Evolutionary conservation across 164 flowering plant species (phyloP), one percentile per base, ranked within the genome.

Genomic region (Cinnamomum chago): DNA sequence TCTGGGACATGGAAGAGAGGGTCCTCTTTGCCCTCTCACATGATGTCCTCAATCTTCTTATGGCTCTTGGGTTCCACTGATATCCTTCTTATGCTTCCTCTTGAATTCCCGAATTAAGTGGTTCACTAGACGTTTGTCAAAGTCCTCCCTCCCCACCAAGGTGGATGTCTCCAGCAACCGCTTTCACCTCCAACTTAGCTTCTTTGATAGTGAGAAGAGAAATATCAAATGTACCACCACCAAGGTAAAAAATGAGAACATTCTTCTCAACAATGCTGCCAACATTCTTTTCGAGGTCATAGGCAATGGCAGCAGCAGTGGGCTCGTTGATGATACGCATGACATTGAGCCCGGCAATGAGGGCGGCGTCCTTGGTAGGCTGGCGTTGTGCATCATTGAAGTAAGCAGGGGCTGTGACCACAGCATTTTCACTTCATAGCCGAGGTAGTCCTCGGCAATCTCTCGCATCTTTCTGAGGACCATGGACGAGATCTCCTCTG

Each of bases 91-190:
- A 76, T 87, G 68, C 83, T n/a, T n/a, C n/a, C n/a, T n/a, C n/a
- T n/a, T n/a, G n/a, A n/a, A n/a, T n/a, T n/a, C n/a, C n/a, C n/a
- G 79, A 12, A 82, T 85, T 27, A 83, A 87, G 65, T 85, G 85
- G 71, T 77, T 83, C 65, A 84, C 73, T 88, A 88, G 85, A 62
- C 92, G 80, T 81, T 87, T 88, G 51, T 88, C 91, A 76, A 88
- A 88, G 77, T 88, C 90, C 23, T 88, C 90, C 64, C 90, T n/a
- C n/a, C n/a, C n/a, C 89, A 40, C 87, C 89, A 64, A 87, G 84
- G 52, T 85, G 90, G 71, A 87, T 72, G 30, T 72, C 68, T 5
- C 75, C 75, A 2, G 33, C 66, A 17, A 51, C 58, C 22, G 50
- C 66, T 67, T 58, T 58, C 11, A 72, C 74, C 25, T 58, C 74